phyloP scores from a whole-genome alignment of 2,329 filamentous ascomycete species.

The Ramichloridium luteum region DNA sequence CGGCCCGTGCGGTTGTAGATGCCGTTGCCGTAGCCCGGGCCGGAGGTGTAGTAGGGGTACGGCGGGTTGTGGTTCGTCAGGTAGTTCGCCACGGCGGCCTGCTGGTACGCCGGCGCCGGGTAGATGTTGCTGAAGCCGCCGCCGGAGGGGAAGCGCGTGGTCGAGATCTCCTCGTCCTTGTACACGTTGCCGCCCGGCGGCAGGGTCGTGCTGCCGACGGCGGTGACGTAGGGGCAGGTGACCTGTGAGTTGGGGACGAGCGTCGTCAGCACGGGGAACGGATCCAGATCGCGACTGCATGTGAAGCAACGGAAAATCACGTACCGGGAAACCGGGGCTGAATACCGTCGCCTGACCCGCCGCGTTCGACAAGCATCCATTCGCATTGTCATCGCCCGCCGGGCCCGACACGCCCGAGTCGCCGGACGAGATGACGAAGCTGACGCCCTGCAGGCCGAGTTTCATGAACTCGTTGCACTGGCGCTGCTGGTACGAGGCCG shows the following conservation, averaged over 20 bases:
- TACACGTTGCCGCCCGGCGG: constrained; percentile 22
- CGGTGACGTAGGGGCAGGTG: constrained; percentile 26
- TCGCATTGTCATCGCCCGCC: constrained; percentile 21
- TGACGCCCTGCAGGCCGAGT: constrained; percentile 39
- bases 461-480: constrained; percentile 37
- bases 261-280: constrained; percentile 37
- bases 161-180: constrained; percentile 27
- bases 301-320: constrained; percentile 43
- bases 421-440: constrained; percentile 37
- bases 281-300: constrained; percentile 32
- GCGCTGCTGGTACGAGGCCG: constrained; percentile 41
- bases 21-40: constrained; percentile 42
- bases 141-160: constrained; percentile 31
- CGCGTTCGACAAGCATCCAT: constrained; percentile 27
- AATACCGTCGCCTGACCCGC: constrained; percentile 32
- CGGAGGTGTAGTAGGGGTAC: constrained; percentile 29
- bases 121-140: constrained; percentile 29
- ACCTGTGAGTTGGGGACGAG: constrained; percentile 28
- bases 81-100: constrained; percentile 27
- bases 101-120: constrained; percentile 27
- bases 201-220: constrained; percentile 32
- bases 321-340: constrained; percentile 31
- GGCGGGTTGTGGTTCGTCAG: constrained; percentile 16
- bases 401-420: constrained; percentile 31
- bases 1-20: constrained; percentile 16